These are phyloP conservation scores for Quillaja saponaria DNA, from an alignment of 306 rosid species.

Conservation along the genomic window DNA sequence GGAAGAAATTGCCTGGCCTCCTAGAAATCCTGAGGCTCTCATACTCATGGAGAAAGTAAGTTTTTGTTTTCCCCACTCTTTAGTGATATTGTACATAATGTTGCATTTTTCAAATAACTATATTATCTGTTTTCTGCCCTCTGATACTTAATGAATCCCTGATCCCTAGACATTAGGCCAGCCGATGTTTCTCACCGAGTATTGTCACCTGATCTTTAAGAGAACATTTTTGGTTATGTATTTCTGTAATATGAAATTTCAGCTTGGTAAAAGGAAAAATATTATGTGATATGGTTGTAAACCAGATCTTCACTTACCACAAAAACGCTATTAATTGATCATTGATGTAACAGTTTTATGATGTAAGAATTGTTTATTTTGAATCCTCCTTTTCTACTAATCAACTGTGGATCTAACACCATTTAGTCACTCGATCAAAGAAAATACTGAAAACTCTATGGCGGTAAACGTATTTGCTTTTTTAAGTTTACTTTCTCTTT, in stretches of 20 bases:
- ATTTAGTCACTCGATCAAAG: slow-evolving; percentile 9
- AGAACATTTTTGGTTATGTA: too few species aligned
- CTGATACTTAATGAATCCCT: neutral
- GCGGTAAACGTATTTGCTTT: slow-evolving; percentile 1
- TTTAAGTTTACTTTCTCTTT: slow-evolving; percentile 18
- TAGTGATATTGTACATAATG: slow-evolving; percentile 6
- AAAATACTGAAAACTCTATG: slow-evolving; percentile 22
- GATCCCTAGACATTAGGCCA: neutral
- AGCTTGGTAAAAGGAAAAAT: too few species aligned
- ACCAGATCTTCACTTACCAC: too few species aligned
- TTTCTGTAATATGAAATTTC: too few species aligned
- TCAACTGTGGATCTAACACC: slow-evolving; percentile 15
- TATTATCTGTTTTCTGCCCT: neutral
- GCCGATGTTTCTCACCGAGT: too few species aligned
- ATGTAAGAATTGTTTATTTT: slow-evolving; percentile 4
- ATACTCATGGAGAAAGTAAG: slow-evolving; percentile 67
- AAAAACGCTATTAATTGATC: too few species aligned
- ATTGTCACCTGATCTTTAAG: too few species aligned
- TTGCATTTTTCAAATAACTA: neutral
- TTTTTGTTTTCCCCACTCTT: slow-evolving; percentile 25
- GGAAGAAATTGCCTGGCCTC: slow-evolving; percentile 91
- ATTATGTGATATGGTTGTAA: too few species aligned
- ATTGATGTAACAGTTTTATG: neutral
- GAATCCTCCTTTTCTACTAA: slow-evolving; percentile 4
- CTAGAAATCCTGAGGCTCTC: slow-evolving; percentile 72